These are phyloP conservation scores for Pichia sp. DNA, from an alignment of 1,139 yeast genomes.

Conservation along the genomic window DNA sequence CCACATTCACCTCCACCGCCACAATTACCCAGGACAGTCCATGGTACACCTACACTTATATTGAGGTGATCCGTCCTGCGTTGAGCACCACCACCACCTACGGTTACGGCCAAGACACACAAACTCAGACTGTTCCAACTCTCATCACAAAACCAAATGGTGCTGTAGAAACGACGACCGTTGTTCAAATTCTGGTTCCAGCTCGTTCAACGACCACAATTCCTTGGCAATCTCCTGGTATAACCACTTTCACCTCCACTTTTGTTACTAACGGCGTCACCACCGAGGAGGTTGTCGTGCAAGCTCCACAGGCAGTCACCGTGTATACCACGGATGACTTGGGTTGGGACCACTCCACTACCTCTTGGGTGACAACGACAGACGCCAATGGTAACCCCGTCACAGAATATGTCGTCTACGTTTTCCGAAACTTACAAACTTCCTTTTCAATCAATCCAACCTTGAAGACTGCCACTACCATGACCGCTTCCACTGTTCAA, in stretches of 20 bases:
- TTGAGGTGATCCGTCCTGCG: conserved; percentile 7
- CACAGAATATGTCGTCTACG: conserved; percentile 1
- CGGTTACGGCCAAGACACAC: conserved; percentile 1
- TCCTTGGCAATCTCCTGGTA: conserved; percentile 2
- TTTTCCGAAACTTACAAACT: conserved; percentile 4
- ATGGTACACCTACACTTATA: not conserved
- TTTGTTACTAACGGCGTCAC: conserved; percentile 3
- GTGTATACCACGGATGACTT: not conserved
- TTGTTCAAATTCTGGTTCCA: conserved; percentile 5
- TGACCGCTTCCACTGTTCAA: not conserved
- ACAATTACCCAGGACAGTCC: not conserved
- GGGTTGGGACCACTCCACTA: not conserved
- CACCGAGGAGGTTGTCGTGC: conserved; percentile 4
- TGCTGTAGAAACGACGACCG: not conserved
- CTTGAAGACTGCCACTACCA: not conserved
- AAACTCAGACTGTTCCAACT: not conserved
- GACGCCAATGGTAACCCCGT: not conserved
- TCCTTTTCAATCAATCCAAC: not conserved
- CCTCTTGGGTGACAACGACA: conserved; percentile 1
- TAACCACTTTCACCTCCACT: conserved; percentile 5
- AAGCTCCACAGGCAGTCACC: conserved; percentile 1
- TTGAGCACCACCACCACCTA: conserved; percentile 2
- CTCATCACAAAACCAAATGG: not conserved
- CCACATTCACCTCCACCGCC: not conserved
- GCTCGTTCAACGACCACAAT: conserved; percentile 2